Base-by-base conservation (phyloP, 1,139 yeast species). In the Hanseniaspora uvarum region DNA sequence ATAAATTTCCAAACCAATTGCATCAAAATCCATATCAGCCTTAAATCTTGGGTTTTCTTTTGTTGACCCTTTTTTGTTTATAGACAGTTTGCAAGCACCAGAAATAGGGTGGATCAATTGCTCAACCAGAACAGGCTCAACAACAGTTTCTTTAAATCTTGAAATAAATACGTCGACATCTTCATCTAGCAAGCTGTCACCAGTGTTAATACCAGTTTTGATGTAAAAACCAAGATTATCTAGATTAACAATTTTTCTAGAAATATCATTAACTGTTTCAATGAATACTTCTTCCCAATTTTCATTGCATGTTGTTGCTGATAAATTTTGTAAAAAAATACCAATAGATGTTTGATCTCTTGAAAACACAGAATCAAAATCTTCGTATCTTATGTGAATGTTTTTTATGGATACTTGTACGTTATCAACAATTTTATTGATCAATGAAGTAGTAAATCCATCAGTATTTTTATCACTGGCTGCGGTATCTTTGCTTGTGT, bases 311-410 rank as follows among this genome's bases (percentile, higher is more conserved):
- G 96, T 86, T 0, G 87, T 84, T 0, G 96, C 98, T 0, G 96
- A 87, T 47, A 94, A 73, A 67, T 94, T 97, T 50, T 79, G 78
- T 55, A 94, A 74, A 0, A 94, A 83, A 21, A 87, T 61, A 8
- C 99, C 99, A 34, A 89, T 70, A 0, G 96, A 76, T 60, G 86
- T 86, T 1, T 96, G 95, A 40, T 70, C 66, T 58, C 80, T 83
- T 0, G 87, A 78, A 60, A 83, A 78, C 7, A 78, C 74, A 41
- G 69, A 65, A 7, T 65, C 67, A 11, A 78, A 74, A 68, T 94
- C 98, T 65, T 94, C 98, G 63, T 89, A 92, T 56, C 98, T 76
- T 18, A 94, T 68, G 67, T 94, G 98, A 57, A 94, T 92, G 63
- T 87, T 87, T 62, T 83, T 85, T 58, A 94, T 86, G 0, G 95